Base-by-base conservation (phyloP, 495 filamentous ascomycete species). In the Monascus purpureus region DNA sequence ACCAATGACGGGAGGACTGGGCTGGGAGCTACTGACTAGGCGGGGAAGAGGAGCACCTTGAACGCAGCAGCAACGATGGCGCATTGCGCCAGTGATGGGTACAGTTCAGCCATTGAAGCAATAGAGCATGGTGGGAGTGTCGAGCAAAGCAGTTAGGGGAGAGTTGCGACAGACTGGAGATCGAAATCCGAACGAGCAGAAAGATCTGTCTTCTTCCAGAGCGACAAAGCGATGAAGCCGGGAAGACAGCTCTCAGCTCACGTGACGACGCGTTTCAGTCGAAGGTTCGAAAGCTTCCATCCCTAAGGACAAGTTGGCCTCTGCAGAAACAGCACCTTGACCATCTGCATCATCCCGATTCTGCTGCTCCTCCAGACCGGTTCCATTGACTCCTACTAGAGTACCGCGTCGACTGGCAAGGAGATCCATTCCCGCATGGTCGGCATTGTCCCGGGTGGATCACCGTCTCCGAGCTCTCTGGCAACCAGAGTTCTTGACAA, bases 21-120 rank as follows among this genome's bases (percentile, higher is more conserved):
- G n/a, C n/a, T n/a, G n/a, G n/a, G n/a, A n/a, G n/a, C n/a, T n/a
- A 69, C 84, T 48, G 70, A 97, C 90, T 97, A 97, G 40, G 90
- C 83, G 13, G 90, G 90, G 54, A 94, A 92, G 22, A 97, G 72
- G 25, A 97, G 73, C 33, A 94, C 63, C 61, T 96, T 97, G 48
- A 97, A 74, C 14, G 88, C 90, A 7, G 82, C 77, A 29, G 86
- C 81, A 39, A 85, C 75, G 40, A 93, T 57, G 40, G 84, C 83
- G 63, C 79, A 85, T 63, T 97, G 86, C 46, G 73, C 63, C 60
- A 93, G 68, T 31, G 84, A 80, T 27, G 86, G 86, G 50, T 86
- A 87, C 28, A 78, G 48, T 32, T 90, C 79, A 45, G 77, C 67
- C 85, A 93, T 93, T 48, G 56, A 43, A 52, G 43, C 43, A 40